Conservation (phyloP, 768 basidiomycete species). For the Tubosaeta sp. region DNA sequence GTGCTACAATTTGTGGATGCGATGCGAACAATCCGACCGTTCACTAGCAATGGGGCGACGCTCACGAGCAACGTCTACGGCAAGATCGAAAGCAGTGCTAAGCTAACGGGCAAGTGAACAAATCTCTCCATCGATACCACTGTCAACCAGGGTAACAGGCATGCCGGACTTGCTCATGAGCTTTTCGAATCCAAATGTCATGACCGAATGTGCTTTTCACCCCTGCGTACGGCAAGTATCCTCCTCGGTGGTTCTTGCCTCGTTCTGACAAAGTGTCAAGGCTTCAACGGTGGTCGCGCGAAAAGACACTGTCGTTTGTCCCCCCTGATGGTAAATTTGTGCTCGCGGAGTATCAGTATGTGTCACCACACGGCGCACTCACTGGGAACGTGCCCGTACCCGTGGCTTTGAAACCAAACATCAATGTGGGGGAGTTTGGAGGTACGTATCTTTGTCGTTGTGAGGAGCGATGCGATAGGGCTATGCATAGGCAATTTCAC, state of each 20-base stretch:
- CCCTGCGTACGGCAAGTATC: conserved; percentile 77
- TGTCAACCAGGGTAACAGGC: conserved; percentile 41
- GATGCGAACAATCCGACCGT: neutral
- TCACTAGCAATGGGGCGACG: conserved; percentile 58
- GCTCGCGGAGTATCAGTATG: conserved; percentile 78
- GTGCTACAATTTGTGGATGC: neutral
- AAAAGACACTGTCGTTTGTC: conserved; percentile 80
- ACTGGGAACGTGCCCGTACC: conserved; percentile 51
- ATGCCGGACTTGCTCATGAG: conserved; percentile 84
- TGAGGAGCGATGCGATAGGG: neutral
- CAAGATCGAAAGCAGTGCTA: conserved; percentile 70
- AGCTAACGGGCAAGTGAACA: conserved; percentile 60
- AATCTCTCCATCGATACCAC: neutral
- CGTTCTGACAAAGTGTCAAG: conserved; percentile 36
- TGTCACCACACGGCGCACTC: conserved; percentile 32
- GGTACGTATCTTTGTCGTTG: conserved; percentile 12
- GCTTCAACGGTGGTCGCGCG: conserved; percentile 72
- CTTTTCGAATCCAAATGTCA: conserved; percentile 68
- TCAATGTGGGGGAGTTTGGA: conserved; percentile 28
- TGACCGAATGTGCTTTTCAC: conserved; percentile 85
- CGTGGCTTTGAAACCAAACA: conserved; percentile 45
- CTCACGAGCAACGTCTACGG: conserved; percentile 70
- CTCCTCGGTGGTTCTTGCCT: neutral
- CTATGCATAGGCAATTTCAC: conserved; percentile 51
- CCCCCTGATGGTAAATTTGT: conserved; percentile 90